Conservation (phyloP, 2,329 filamentous ascomycete genomes). For the Ophiostoma perfectum region DNA sequence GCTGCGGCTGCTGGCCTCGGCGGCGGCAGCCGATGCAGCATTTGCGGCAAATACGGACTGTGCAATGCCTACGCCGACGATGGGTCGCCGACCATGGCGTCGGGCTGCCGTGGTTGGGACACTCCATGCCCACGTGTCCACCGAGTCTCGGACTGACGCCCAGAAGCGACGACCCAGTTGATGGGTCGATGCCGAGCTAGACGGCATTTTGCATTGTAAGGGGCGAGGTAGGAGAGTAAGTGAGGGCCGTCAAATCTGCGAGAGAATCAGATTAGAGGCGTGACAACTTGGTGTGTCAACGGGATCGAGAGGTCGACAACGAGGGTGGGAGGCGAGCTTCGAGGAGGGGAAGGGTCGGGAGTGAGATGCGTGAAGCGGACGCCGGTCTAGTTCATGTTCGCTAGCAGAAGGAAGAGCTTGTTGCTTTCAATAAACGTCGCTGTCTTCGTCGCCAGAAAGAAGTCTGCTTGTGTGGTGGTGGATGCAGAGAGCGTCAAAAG, state of each 20-base stretch:
- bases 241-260: too few species aligned
- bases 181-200: slow-evolving; percentile 34
- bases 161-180: slow-evolving; percentile 35
- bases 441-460: background rate
- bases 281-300: too few species aligned
- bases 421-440: background rate
- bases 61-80: slow-evolving; percentile 20
- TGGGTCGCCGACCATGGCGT: slow-evolving; percentile 20
- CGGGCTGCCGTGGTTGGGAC: slow-evolving; percentile 21
- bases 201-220: slow-evolving; percentile 31
- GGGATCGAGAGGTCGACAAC: background rate
- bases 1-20: slow-evolving; percentile 15
- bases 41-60: slow-evolving; percentile 16
- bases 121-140: slow-evolving; percentile 27
- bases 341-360: background rate
- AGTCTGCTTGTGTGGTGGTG: background rate
- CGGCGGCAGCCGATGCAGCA: slow-evolving; percentile 14
- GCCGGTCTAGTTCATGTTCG: slow-evolving; percentile 9
- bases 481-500: background rate
- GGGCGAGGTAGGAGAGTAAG: background rate
- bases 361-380: background rate
- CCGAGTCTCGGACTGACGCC: slow-evolving; percentile 32
- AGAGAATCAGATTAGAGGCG: background rate
- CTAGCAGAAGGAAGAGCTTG: background rate
- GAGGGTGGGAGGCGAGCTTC: background rate